These are phyloP conservation scores for Geotrichum reessii DNA, from an alignment of 1,139 yeast genomes.

Conservation along the genomic window DNA sequence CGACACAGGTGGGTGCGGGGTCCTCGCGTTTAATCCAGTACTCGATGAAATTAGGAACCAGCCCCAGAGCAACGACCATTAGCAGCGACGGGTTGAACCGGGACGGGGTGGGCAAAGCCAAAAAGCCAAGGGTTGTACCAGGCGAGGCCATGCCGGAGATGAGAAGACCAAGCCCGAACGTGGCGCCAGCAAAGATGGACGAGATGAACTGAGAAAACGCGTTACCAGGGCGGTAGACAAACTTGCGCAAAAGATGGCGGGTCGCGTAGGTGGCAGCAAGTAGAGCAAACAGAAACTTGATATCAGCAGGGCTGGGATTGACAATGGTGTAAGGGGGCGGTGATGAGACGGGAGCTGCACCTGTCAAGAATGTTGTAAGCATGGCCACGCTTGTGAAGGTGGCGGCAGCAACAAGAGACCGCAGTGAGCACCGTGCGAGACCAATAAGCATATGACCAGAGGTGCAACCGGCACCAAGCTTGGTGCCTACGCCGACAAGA, in stretches of 20 bases:
- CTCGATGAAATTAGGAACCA: slow-evolving; percentile 40
- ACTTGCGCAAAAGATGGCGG: slow-evolving; percentile 20
- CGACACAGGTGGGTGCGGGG: slow-evolving; percentile 24
- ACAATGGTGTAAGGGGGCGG: slow-evolving; percentile 19
- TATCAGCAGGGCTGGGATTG: slow-evolving; percentile 20
- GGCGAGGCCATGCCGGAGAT: slow-evolving; percentile 46
- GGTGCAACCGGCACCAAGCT: slow-evolving; percentile 45
- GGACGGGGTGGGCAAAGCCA: slow-evolving; percentile 35
- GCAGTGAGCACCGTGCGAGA: slow-evolving; percentile 39
- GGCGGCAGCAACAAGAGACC: slow-evolving; percentile 43
- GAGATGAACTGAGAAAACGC: slow-evolving; percentile 25
- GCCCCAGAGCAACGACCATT: slow-evolving; percentile 41
- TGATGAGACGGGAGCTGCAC: slow-evolving; percentile 25
- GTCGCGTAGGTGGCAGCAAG: slow-evolving; percentile 16
- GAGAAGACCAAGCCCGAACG: slow-evolving; percentile 43
- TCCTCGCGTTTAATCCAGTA: slow-evolving; percentile 8
- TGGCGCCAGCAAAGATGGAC: slow-evolving; percentile 38
- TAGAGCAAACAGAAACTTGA: slow-evolving; percentile 16
- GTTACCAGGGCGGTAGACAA: slow-evolving; percentile 9
- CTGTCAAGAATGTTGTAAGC: slow-evolving; percentile 22
- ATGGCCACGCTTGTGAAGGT: slow-evolving; percentile 38
- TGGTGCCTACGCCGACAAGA: slow-evolving; percentile 44
- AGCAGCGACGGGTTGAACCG: slow-evolving; percentile 44
- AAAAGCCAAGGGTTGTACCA: slow-evolving; percentile 42
- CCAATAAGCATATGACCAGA: slow-evolving; percentile 50